Evolutionary conservation across 495 filamentous ascomycete species (phyloP).

Genomic region (Peziza echinospora): DNA sequence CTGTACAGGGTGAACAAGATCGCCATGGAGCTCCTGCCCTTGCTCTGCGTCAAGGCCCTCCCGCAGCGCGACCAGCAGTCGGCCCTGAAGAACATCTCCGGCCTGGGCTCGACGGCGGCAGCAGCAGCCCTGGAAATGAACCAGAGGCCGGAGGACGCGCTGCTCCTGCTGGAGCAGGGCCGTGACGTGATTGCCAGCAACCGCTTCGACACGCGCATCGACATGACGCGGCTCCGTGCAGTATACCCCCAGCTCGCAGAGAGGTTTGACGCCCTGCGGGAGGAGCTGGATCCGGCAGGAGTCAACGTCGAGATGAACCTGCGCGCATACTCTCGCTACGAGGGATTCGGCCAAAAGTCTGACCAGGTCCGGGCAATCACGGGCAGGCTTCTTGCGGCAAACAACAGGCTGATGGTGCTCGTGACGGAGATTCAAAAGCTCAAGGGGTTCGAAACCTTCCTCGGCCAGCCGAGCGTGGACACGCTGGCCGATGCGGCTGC

Average conservation of each 20-base stretch:
- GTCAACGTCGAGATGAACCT: neutral
- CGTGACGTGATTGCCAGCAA: constrained; percentile 15
- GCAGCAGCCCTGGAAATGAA: constrained; percentile 10
- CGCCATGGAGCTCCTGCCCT: neutral
- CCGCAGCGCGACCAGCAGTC: constrained; percentile 11
- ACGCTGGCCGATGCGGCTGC: neutral
- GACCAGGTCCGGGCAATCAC: neutral
- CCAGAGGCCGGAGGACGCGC: constrained; percentile 3
- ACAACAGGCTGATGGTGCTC: neutral
- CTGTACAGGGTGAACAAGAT: neutral
- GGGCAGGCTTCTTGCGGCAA: neutral
- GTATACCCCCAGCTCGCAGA: constrained; percentile 4
- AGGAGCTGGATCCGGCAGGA: constrained; percentile 1
- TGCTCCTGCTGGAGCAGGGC: constrained; percentile 15
- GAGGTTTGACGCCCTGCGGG: neutral
- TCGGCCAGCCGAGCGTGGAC: neutral
- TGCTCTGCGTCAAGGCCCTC: neutral
- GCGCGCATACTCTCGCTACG: neutral
- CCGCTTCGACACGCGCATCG: constrained; percentile 12
- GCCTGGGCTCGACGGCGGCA: constrained; percentile 12
- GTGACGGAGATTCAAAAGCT: neutral
- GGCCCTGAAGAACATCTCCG: constrained; percentile 7
- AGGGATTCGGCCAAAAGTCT: neutral
- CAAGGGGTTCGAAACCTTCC: neutral
- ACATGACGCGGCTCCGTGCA: constrained; percentile 6